Evolutionary conservation across 495 filamentous ascomycete species (phyloP).

Genomic region (Cairneyella variabilis): DNA sequence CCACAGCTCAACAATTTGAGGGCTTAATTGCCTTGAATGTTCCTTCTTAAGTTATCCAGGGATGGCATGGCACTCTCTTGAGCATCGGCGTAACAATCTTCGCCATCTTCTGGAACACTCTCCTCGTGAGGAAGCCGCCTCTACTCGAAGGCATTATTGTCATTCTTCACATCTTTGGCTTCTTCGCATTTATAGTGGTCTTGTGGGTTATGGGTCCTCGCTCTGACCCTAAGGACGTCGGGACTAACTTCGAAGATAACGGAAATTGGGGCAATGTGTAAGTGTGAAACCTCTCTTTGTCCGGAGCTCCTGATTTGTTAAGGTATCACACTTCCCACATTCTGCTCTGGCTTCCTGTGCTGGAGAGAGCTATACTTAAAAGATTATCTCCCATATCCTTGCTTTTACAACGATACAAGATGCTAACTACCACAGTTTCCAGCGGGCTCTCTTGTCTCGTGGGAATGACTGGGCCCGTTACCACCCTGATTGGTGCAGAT

Average conservation of each 20-base stretch:
- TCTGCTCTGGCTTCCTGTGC: no score
- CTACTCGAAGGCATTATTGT: slow-evolving; percentile 54
- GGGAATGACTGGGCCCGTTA: slow-evolving; percentile 33
- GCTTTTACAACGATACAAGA: no score
- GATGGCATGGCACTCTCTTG: slow-evolving; percentile 60
- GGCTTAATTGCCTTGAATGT: slow-evolving; percentile 52
- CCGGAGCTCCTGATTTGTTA: no score
- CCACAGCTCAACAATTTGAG: slow-evolving; percentile 56
- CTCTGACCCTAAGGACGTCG: slow-evolving; percentile 42
- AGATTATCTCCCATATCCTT: no score
- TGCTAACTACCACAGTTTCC: no score
- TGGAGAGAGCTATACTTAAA: no score
- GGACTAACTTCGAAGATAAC: slow-evolving; percentile 49
- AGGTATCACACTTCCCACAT: no score
- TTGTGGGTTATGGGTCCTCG: slow-evolving; percentile 50
- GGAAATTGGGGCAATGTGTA: slow-evolving; percentile 53
- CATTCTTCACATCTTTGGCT: slow-evolving; percentile 56
- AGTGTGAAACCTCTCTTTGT: no score
- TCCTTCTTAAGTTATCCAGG: slow-evolving; percentile 40
- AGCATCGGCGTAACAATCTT: slow-evolving; percentile 47
- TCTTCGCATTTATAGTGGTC: slow-evolving; percentile 59
- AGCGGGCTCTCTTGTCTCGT: slow-evolving; percentile 51
- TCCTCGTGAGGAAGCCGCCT: slow-evolving; percentile 48
- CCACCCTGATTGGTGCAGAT: slow-evolving; percentile 51
- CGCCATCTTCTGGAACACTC: slow-evolving; percentile 53